These are phyloP conservation scores for Cladosporium sp. DNA, from an alignment of 2,329 filamentous ascomycete genomes.

Conservation along the genomic window DNA sequence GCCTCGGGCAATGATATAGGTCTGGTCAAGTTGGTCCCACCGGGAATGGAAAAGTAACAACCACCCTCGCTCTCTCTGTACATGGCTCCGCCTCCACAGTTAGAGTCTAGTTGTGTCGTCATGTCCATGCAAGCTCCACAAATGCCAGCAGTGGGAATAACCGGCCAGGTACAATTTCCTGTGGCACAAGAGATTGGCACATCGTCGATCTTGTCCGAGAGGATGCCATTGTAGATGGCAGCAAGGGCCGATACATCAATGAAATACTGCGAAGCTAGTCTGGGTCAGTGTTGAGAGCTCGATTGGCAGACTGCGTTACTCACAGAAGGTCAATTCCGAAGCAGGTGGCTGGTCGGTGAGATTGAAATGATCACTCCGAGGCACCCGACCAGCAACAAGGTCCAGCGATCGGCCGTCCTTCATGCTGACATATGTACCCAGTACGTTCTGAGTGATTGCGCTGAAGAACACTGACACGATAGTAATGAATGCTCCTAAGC, in stretches of 20 bases:
- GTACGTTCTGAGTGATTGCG: slow-evolving; percentile 10
- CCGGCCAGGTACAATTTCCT: slow-evolving; percentile 12
- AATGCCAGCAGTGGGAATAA: slow-evolving; percentile 5
- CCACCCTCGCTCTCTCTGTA: not conserved
- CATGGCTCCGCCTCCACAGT: not conserved
- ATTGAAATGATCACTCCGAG: slow-evolving; percentile 1
- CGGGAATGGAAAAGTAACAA: slow-evolving; percentile 1
- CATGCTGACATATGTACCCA: not conserved
- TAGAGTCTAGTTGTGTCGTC: not conserved
- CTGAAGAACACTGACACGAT: slow-evolving; percentile 9
- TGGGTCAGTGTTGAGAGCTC: not conserved
- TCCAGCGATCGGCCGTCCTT: not conserved
- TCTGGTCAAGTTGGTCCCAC: not conserved
- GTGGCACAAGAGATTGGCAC: slow-evolving; percentile 10
- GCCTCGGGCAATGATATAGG: not conserved
- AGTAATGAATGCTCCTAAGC: slow-evolving; percentile 7
- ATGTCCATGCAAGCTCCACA: slow-evolving; percentile 11
- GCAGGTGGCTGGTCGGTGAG: not conserved
- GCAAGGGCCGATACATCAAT: slow-evolving; percentile 3
- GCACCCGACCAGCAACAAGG: not conserved
- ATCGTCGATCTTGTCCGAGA: not conserved
- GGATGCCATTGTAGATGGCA: slow-evolving; percentile 3
- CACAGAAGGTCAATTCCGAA: not conserved
- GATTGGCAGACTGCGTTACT: not conserved
- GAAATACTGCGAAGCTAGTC: not conserved